Evolutionary conservation across 1,139 yeast species (phyloP), one percentile per base, ranked within the genome.

Genomic region (Blastobotrys capitulatus): DNA sequence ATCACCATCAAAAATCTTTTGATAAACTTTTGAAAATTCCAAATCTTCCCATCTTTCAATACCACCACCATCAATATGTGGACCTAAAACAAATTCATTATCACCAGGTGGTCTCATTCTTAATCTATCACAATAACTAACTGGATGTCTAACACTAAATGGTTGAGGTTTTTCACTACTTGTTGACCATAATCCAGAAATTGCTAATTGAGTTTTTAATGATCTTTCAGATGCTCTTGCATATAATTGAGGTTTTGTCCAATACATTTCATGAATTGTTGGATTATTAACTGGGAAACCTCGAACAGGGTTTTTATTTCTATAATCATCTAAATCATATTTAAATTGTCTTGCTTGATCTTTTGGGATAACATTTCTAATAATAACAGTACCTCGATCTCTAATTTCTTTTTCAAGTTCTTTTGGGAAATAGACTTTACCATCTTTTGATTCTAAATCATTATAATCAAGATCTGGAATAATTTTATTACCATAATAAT

Each of bases 91-190:
- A 22, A 65, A 63, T 48, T 52, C 46, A 56, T 58, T 54, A 16
- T 64, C 65, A 1, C 78, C 79, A 2, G 79, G 75, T 10, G 65
- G 64, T 45, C 79, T 61, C 46, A 76, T 71, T 54, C 79, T 63
- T 44, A 85, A 62, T 0, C 86, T 75, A 29, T 78, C 73, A 0
- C 88, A 88, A 61, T 76, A 83, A 1, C 75, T 63, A 1, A 79
- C 50, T 15, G 70, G 57, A 29, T 47, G 48, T 36, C 73, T 54
- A 26, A 76, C 52, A 13, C 64, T 58, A 0, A 51, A 71, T 58
- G 51, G 49, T 43, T 51, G 51, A 6, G 53, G 48, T 10, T 47
- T 42, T 15, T 48, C 18, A 13, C 52, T 43, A 7, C 50, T 48
- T 15, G 57, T 46, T 19, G 45, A 72, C 65, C 74, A 74, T 48